Evolutionary conservation across 768 basidiomycete species (phyloP), one percentile per base, ranked within the genome.

Genomic region (Tephrocybe rancida): DNA sequence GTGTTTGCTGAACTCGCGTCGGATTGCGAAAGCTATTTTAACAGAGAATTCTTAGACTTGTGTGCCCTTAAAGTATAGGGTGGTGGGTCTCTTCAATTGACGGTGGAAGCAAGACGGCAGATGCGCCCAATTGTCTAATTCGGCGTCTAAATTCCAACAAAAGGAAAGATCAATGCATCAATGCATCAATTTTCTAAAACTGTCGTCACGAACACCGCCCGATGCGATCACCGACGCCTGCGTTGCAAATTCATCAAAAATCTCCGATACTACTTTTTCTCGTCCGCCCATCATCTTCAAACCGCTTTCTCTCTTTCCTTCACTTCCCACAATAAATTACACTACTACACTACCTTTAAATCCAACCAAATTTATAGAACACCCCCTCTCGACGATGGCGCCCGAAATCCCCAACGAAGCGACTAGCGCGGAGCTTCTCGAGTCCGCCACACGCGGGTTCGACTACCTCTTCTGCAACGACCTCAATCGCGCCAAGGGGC

Each of bases 401-500:
- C 24, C 38, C 2, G n/a, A 29, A 37, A 48, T 48, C 35, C 39
- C 34, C 19, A 29, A 35, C 18, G 53, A 54, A 43, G 32, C 18
- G 10, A 22, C 43, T 7, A 64, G 56, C 45, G 61, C 54, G 4
- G 52, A 55, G 5, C 64, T 60, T 11, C 66, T 82, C 18, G 51
- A 62, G 34, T 72, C 71, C 13, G 79, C 78, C 18, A 73, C 71
- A 5, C 61, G 63, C 7, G 90, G 86, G 0, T 92, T 91, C 61
- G 83, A 88, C 70, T 66, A 68, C 42, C 77, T 92, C 48, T 92
- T 90, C 64, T 71, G 80, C 32, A 88, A 91, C 61, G 80, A 90
- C 51, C 73, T 92, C 52, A 70, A 60, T 1, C 72, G 73, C 0
- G 86, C 90, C 0, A 70, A 79, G 52, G 61, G 70, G 10, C 70